Percentiles rank a stretch among this genome's conserved stretches.
Conservation (phyloP, 1,139 yeast genomes). For the Pichia sorboxylosa region DNA sequence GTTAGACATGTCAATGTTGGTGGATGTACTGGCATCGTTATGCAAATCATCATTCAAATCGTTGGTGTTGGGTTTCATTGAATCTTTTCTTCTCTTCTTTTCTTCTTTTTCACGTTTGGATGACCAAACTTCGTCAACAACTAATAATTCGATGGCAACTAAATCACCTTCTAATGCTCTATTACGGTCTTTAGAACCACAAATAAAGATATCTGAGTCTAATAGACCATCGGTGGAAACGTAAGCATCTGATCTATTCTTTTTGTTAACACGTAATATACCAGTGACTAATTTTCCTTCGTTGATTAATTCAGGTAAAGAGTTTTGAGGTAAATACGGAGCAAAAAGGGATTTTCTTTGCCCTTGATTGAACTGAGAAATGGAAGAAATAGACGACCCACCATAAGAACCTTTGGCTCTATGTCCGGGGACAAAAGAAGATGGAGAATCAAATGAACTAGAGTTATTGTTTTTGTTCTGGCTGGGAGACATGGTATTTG, state of each 20-base stretch:
- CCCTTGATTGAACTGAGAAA: slow-evolving; percentile 24
- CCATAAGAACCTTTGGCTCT: slow-evolving; percentile 61
- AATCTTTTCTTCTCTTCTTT: slow-evolving; percentile 85
- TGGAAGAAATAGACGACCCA: slow-evolving; percentile 48
- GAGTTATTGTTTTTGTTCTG: slow-evolving; percentile 4
- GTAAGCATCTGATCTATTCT: slow-evolving; percentile 93
- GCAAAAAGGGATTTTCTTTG: slow-evolving; percentile 84
- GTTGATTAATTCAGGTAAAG: slow-evolving; percentile 75
- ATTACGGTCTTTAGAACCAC: slow-evolving; percentile 98
- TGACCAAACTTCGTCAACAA: slow-evolving; percentile 96
- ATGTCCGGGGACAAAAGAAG: slow-evolving; percentile 57
- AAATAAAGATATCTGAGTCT: slow-evolving; percentile 93
- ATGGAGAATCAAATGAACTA: slow-evolving; percentile 33
- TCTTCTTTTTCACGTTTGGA: slow-evolving; percentile 95
- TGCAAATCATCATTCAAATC: slow-evolving; percentile 52
- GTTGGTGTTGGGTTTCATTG: slow-evolving; percentile 18
- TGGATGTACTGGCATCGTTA: slow-evolving; percentile 46
- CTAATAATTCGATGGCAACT: slow-evolving; percentile 87
- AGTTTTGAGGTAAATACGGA: slow-evolving; percentile 88
- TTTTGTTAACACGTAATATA: slow-evolving; percentile 82
- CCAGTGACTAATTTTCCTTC: slow-evolving; percentile 94
- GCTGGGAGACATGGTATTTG: slow-evolving; percentile 22
- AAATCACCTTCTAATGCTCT: slow-evolving; percentile 94
- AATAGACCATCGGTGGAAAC: slow-evolving; percentile 91
- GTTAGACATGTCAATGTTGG: slow-evolving; percentile 2